Base-by-base conservation (phyloP, 371 early-diverging fungal genomes). In the Rhizomucor pusillus region DNA sequence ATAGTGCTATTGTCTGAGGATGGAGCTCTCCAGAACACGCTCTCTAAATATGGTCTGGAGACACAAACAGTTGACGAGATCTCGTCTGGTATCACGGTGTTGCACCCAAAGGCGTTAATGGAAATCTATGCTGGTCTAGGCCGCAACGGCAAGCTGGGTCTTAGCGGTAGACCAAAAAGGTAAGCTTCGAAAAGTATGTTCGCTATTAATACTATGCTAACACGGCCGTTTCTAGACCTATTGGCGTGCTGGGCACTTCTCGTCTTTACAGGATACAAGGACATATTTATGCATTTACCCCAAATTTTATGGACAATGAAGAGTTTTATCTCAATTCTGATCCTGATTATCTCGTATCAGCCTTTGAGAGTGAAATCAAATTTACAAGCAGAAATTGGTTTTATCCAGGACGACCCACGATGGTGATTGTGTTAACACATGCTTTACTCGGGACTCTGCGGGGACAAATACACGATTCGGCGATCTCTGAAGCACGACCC, bases 281-380 rank as follows among this genome's bases (percentile, higher is more conserved):
- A 0, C 83, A 85, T 5, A 66, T 93, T 13, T 93, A 92, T 57
- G 86, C 89, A 0, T 94, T 94, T 59, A 85, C 90, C 1, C 94
- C 93, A 13, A 86, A 91, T 52, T 94, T 94, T 56, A 89, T 93
- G 89, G 91, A 94, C 67, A 82, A 77, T 40, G 90, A 90, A 54
- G 85, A 90, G 62, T 94, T 91, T 62, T 94, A 92, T 59, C 80
- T 91, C 33, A 87, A 89, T 23, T 81, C 84, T 25, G 94, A 94
- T 65, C 87, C 89, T 24, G 89, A 91, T 57, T 91, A 90, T 54
- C 60, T 88, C 13, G 84, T 91, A 6, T 85, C 87, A 3, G 65
- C 87, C 9, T 82, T 94, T 65, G 90, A 91, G 59, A 86, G 85
- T 49, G 92, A 94, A 63, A 58, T 92, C 10, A 71, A 75, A 3